Evolutionary conservation across 2,329 filamentous ascomycete species (phyloP), one percentile per base, ranked within the genome.

Genomic region (Xylariaceae sp.): DNA sequence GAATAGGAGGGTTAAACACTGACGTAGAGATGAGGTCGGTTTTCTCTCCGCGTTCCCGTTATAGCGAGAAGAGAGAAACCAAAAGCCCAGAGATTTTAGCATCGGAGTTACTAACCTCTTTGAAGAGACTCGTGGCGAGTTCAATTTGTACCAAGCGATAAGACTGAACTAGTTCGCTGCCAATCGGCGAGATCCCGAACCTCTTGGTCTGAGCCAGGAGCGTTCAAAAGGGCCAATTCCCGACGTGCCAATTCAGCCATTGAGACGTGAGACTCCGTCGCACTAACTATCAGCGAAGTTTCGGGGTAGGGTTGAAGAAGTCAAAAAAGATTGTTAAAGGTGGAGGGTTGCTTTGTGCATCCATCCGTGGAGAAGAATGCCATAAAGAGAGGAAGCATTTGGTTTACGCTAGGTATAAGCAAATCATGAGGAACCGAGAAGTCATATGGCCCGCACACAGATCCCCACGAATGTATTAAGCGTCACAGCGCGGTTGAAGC

Each of bases 371-470:
- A 24, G 36, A 9, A 46, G 24, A 26, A 26, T 36, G 41, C 29
- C 36, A 45, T 36, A 45, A 23, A 47, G 48, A 37, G 41, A 26
- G n/a, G 36, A 57, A 37, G 48, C 36, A 52, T 41, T 11, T 37
- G 26, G 28, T 43, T 29, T 39, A 37, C 41, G 36, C 17, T 47
- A 47, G 2, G 26, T 16, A 8, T 31, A 26, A 43, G 14, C 39
- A n/a, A 37, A 31, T 28, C 17, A 33, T 43, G 31, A 23, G 50
- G 8, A 40, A 34, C 44, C 5, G 40, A 23, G 5, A 21, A 9
- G 9, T 46, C 26, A 36, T 28, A 53, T 48, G 26, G 21, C 33
- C 14, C 11, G 48, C 31, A 21, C 49, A 44, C 41, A 12, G 11
- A 40, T 36, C 43, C 44, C 45, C 37, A 45, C 45, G 34, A 44